Evolutionary conservation across 306 rosid genomes (phyloP), one percentile per base, ranked within the genome.

Genomic region (Pyrus communis): DNA sequence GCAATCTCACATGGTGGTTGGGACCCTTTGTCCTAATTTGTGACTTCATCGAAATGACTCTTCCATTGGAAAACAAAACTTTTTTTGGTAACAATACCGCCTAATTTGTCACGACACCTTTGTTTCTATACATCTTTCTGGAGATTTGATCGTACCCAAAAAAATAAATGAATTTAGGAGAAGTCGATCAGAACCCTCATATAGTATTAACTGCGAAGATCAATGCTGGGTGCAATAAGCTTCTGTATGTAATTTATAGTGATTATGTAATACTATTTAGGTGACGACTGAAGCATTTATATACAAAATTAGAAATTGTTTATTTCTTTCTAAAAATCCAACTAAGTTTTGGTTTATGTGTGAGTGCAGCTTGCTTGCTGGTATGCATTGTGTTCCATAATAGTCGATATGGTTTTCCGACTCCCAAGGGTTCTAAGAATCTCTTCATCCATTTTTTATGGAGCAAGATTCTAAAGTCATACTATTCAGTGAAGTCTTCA

Each of bases 1-100:
- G 45, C 30, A 30, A 25, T 74, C 45, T 45, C 70, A 75, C 78
- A 63, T 75, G 78, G 78, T 75, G 15, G 70, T 75, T 63, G 70
- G 62, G 67, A 40, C 78, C 46, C 70, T 63, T 62, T 46, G 70
- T 75, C 70, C 35, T 38, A 75, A 21, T 75, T 45, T 75, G 33
- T 8, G 70, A 75, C 70, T 21, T 46, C 70, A 21, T 62, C 62
- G 49, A 38, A 62, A 62, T 63, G 70, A 40, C 51, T 67, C 61
- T 42, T 45, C 33, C 78, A 74, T 74, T 62, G 78, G 46, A 33
- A 45, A 45, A 7, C 35, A 46, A 45, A 30, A 63, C 70, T 8
- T 43, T 66, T 35, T 19, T 33, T 18, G 4, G 27, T 35, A 35
- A 49, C 27, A 11, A 33, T 38, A 38, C 51, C 38, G 10, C 51